Evolutionary conservation across 129 eudicot genomes (phyloP), one percentile per base, ranked within the genome.

Genomic region (Artemisia tridentata): DNA sequence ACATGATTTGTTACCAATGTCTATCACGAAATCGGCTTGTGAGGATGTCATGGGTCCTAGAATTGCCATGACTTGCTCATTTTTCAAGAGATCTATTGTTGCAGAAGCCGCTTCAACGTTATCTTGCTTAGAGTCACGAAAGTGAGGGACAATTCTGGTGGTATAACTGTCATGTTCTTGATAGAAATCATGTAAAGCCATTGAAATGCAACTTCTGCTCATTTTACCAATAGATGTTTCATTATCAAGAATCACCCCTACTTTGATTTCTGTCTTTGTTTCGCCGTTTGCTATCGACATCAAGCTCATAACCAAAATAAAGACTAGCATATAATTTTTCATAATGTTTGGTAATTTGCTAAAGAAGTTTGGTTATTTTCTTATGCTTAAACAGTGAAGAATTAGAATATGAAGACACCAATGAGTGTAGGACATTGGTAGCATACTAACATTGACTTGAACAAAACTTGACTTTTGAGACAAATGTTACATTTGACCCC

Each of bases 1-100:
- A 57, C 75, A 59, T 15, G 63, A 71, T 61, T 80, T 72, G 18
- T 5, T 14, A 51, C 56, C 65, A 60, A 60, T 60, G 2, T 60
- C 19, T 0, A 60, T 60, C 17, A 60, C 45, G 14, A 60, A 60
- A 60, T 60, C 65, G 0, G 65, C 65, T 7, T 60, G 65, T 27
- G 65, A 60, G 15, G 65, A 60, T 21, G 38, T 25, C 65, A 8
- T 60, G 43, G 65, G 65, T 25, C 65, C 65, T 21, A 60, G 5
- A 25, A 60, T 60, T 11, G 65, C 65, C 65, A 21, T 27, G 38
- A 60, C 65, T 27, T 60, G 65, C 27, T 21, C 20, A 41, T 60
- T 60, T 60, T 60, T 60, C 45, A 60, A 12, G 45, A 60, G 65
- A 15, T 60, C 65, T 8, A 60, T 60, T n/a, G 65, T 46, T 25